These are phyloP conservation scores for Alternaria viburni DNA, from an alignment of 2,329 filamentous ascomycete species.

Conservation along the genomic window DNA sequence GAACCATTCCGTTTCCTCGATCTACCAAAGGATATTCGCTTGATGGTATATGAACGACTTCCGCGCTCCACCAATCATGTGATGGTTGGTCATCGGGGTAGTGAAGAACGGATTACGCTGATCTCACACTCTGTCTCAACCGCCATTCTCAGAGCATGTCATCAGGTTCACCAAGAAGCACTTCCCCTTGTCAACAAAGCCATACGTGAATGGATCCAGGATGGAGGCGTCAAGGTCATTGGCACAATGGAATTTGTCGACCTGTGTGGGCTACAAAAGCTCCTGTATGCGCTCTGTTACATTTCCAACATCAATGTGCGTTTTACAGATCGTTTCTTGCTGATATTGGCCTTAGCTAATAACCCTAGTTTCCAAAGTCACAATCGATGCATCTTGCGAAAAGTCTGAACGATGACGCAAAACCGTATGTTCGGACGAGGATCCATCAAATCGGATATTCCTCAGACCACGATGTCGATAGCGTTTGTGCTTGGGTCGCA, in stretches of 20 bases:
- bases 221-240: neutral
- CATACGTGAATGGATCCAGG: neutral
- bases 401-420: no score
- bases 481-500: neutral
- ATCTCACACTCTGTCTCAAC: neutral
- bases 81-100: no score
- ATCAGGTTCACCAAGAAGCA: neutral
- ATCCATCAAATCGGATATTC: no score
- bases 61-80: neutral
- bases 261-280: neutral
- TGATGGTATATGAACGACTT: neutral
- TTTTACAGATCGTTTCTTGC: no score
- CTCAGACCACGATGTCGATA: neutral
- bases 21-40: neutral
- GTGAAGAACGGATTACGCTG: neutral
- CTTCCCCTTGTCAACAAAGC: neutral
- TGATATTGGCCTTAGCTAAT: no score
- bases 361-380: no score
- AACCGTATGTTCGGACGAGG: no score
- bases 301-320: no score
- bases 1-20: neutral
- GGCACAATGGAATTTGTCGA: no score
- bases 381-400: no score
- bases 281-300: neutral
- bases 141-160: neutral